These are phyloP conservation scores for Elongisporangium senticosum DNA, from an alignment of 352 stramenopile genomes.

Conservation along the genomic window DNA sequence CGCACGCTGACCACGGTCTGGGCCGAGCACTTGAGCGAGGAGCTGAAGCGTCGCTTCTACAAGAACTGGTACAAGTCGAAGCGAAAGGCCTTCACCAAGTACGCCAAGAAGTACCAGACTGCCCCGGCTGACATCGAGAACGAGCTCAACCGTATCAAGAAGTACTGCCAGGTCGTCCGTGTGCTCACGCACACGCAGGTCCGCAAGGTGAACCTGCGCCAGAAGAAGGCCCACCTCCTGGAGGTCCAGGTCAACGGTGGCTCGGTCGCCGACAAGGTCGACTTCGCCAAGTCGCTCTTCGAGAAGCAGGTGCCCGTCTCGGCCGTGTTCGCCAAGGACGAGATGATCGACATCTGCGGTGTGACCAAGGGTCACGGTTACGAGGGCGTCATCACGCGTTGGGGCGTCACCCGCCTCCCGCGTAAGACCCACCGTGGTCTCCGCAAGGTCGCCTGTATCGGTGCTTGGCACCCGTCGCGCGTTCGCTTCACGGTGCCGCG, in stretches of 20 bases:
- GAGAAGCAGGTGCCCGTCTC: conserved; percentile 98
- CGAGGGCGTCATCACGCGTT: conserved; percentile 99
- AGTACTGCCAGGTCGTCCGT: conserved; percentile 99
- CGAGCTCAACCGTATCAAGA: conserved; percentile 99
- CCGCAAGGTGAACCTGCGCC: conserved; percentile 98
- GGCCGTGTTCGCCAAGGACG: conserved; percentile 94
- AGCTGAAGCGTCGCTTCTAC: conserved; percentile 99
- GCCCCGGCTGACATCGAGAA: conserved; percentile 90
- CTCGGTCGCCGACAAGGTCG: conserved; percentile 96
- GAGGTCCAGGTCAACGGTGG: conserved; percentile 99
- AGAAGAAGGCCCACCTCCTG: conserved; percentile 99
- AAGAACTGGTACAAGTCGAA: conserved; percentile 99
- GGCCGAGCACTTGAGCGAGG: conserved; percentile 98
- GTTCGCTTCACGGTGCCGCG: conserved; percentile 97
- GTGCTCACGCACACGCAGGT: conserved; percentile 99
- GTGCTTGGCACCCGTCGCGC: conserved; percentile 99
- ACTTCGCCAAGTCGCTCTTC: conserved; percentile 99
- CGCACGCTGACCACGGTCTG: conserved; percentile 99
- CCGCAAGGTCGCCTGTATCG: conserved; percentile 99
- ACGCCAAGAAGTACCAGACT: conserved; percentile 99
- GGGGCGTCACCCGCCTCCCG: conserved; percentile 98
- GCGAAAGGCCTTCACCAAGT: conserved; percentile 99
- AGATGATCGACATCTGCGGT: conserved; percentile 98
- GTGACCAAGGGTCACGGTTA: conserved; percentile 99
- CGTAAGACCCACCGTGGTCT: conserved; percentile 99